These are phyloP conservation scores for Westerdykella sp. DNA, from an alignment of 2,329 filamentous ascomycete species.

Conservation along the genomic window DNA sequence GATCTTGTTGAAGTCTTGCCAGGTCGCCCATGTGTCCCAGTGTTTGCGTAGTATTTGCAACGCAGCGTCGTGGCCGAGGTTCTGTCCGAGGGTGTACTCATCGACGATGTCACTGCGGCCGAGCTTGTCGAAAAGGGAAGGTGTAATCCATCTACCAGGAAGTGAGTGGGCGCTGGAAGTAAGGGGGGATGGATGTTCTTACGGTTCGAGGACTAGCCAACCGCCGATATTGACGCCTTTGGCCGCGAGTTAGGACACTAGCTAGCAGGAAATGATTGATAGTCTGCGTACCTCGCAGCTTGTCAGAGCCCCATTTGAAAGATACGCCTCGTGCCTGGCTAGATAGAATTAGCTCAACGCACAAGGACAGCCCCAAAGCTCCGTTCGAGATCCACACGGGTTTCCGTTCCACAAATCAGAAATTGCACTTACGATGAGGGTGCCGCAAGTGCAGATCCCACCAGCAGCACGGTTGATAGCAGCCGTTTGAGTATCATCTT, in stretches of 20 bases:
- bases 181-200: constrained; percentile 10
- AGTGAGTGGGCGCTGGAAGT: not conserved
- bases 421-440: constrained; percentile 8
- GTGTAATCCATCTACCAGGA: constrained; percentile 48
- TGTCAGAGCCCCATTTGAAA: constrained; percentile 47
- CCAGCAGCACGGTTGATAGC: constrained; percentile 18
- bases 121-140: constrained; percentile 47
- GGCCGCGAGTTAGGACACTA: too few species aligned
- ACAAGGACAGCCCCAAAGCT: not conserved
- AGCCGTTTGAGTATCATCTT: constrained; percentile 22
- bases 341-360: constrained; percentile 9
- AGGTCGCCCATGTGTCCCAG: constrained; percentile 48
- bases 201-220: constrained; percentile 46
- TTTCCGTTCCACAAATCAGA: not conserved
- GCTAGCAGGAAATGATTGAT: too few species aligned
- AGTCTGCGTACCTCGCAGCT: constrained; percentile 31
- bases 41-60: constrained; percentile 42
- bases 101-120: constrained; percentile 39
- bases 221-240: constrained; percentile 46
- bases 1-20: constrained; percentile 52
- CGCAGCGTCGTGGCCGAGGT: constrained; percentile 44
- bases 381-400: not conserved
- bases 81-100: constrained; percentile 48
- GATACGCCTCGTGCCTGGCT: constrained; percentile 32
- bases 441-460: constrained; percentile 20